Base-by-base conservation (phyloP, 2,329 filamentous ascomycete genomes). In the Paraconiothyrium sp. region DNA sequence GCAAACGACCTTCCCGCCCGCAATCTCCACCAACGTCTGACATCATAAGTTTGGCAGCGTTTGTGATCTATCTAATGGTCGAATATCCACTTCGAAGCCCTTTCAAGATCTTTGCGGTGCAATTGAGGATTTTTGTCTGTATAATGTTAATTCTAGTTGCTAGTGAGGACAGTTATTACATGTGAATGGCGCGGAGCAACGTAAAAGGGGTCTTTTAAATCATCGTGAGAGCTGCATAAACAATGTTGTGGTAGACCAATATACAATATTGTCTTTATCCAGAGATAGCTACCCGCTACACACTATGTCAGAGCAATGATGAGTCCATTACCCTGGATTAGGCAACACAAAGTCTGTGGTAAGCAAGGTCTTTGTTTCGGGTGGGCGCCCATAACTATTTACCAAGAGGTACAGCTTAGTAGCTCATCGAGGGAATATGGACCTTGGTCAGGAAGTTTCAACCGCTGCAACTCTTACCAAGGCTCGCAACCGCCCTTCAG, bases 1-100 rank as follows among this genome's bases (percentile, higher is more conserved):
- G 49, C 32, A 51, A 32, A 10, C 16, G 8, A 20, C 32, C 32
- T n/a, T 51, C 49, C n/a, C 49, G 49, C 16, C n/a, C 49, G 49
- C 49, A 51, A 30, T 51, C 47, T 16, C 47, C 49, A 22, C 16
- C 32, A n/a, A 37, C 14, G 1, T 39, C n/a, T 22, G n/a, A 1
- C 34, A 39, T 51, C 5, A 3, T 24, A n/a, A 22, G 20, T 2
- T n/a, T 20, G 13, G 16, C 24, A 4, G 32, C 22, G 32, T 11
- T 8, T 39, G 13, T n/a, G 9, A 41, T 16, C 5, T 16, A 1
- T 41, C 16, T 6, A 2, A 6, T 2, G 37, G 13, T 41, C 14
- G 13, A 13, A 41, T 30, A 30, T 30, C 4, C 6, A 30, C 27
- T 4, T 6, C 27, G 27, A 16, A 14, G 16, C 37, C 37, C 3